Evolutionary conservation across 805 yeast species (phyloP), one percentile per base, ranked within the genome.

Genomic region (Clavispora phyllophila): DNA sequence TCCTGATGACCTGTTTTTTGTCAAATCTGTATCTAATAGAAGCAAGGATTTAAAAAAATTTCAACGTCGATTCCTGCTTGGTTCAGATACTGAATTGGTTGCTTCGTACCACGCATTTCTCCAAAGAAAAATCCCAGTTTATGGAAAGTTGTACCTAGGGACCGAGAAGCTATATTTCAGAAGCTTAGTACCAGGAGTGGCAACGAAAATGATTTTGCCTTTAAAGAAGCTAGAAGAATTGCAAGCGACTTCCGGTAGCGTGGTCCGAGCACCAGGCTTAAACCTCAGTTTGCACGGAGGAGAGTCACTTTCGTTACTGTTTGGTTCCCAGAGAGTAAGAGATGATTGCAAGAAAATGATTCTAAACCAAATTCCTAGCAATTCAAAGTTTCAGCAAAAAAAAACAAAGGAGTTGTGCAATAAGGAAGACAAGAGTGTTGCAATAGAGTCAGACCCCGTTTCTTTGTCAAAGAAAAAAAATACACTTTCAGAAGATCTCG

Each of bases 131-230:
- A 65, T 87, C 15, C 96, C 96, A 1, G 67, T 81, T 1, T 89
- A 87, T 62, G 98, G 98, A 1, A 86, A 87, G 53, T 55, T 90
- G 2, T 88, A 88, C 58, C 53, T 91, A 10, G 87, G 95, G 0
- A 67, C 74, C 15, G 72, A 71, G 24, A 78, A 75, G 43, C 57
- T 91, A n/a, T 90, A 96, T 49, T 91, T 85, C 63, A 70, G 93
- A 46, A 82, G 95, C 28, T 66, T 87, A 28, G 55, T 87, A 3
- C 95, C 95, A 0, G 93, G 95, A 0, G 72, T 84, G 0, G 75
- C 77, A 28, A 84, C 95, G 1, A 78, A 78, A 44, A 87, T 91
- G 96, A 78, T 89, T 6, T 62, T 91, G 8, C 98, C 98, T 0
- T 64, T 85, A 31, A 55, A 56, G 4, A 95, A 87, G 53, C 66